These are phyloP conservation scores for Aspergillus fumigatiaffinis DNA, from an alignment of 2,329 filamentous ascomycete species.

Conservation along the genomic window DNA sequence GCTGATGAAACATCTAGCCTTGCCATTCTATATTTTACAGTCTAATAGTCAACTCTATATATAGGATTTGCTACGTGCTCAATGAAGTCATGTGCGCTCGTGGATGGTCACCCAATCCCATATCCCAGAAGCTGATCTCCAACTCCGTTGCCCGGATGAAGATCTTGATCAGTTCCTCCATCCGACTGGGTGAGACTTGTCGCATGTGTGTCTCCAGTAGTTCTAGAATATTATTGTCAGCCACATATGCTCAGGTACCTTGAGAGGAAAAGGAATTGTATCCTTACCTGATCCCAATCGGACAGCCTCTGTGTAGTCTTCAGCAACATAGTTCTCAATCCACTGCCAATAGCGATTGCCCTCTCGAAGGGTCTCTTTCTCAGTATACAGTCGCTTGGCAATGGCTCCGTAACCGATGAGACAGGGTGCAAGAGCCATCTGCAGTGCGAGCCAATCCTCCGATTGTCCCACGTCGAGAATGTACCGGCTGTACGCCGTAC, in stretches of 20 bases:
- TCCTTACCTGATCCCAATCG: conserved; percentile 62
- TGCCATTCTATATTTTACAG: not conserved
- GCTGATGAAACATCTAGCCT: not conserved
- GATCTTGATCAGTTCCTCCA: conserved; percentile 79
- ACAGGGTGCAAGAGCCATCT: conserved; percentile 80
- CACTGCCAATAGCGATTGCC: conserved; percentile 81
- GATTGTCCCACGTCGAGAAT: conserved; percentile 85
- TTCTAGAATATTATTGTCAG: conserved; percentile 42
- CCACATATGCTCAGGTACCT: not conserved
- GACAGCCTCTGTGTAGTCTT: conserved; percentile 73
- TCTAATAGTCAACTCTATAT: not conserved
- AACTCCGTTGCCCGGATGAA: conserved; percentile 83
- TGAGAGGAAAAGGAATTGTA: not conserved
- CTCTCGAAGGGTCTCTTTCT: conserved; percentile 56
- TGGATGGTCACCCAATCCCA: conserved; percentile 46
- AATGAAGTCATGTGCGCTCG: not conserved
- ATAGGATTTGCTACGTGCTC: not conserved
- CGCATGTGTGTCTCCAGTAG: conserved; percentile 71
- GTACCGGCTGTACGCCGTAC: conserved; percentile 78
- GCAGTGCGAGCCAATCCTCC: conserved; percentile 82
- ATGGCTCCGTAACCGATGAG: conserved; percentile 84
- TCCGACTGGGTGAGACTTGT: conserved; percentile 67
- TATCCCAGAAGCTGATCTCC: conserved; percentile 73
- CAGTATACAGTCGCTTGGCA: conserved; percentile 64
- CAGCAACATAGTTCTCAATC: conserved; percentile 83